Evolutionary conservation across 2,329 filamentous ascomycete species (phyloP), one percentile per base, ranked within the genome.

Genomic region (Stemphylium vesicarium): DNA sequence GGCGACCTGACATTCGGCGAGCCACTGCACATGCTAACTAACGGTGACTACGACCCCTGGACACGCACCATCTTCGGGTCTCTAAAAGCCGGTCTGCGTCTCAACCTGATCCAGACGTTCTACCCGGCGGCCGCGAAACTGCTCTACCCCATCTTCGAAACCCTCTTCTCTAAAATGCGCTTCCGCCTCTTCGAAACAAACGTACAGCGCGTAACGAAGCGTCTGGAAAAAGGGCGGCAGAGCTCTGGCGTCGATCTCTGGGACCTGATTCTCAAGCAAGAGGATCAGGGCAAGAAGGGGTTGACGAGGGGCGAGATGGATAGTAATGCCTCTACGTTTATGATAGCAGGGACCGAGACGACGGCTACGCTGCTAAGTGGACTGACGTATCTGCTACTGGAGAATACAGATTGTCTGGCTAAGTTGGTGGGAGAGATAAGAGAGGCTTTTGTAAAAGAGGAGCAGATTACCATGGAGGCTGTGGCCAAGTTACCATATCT

Each of bases 161-260:
- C 45, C 26, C 32, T 8, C n/a, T 37, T 56, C 4, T 52, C 53
- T 15, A 60, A 62, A 38, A 64, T 59, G 24, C 44, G 58, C 2
- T 20, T 46, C 1, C 46, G 53, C 18, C 65, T 70, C 24, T 68
- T 63, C 45, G 29, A 63, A 11, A 57, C 64, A 47, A 47, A 62
- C 2, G 62, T 61, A 4, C 57, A 64, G 3, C 61, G 69, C 4
- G 71, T 74, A 1, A 65, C 59, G 6, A 69, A 70, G 41, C 61
- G 70, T 10, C 59, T 74, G 9, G 65, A 72, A 2, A 65, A 66
- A 15, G 68, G 69, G 4, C 53, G 61, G 9, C 48, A 59, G 4
- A 42, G 53, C 2, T 63, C 64, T 24, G 68, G 68, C 2, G 53
- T 65, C 12, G 78, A 81, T 56, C 73, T 81, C 33, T 76, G 77